Evolutionary conservation across 257 asterid species (phyloP), one percentile per base, ranked within the genome.

Genomic region (Salvia rosmarinus): DNA sequence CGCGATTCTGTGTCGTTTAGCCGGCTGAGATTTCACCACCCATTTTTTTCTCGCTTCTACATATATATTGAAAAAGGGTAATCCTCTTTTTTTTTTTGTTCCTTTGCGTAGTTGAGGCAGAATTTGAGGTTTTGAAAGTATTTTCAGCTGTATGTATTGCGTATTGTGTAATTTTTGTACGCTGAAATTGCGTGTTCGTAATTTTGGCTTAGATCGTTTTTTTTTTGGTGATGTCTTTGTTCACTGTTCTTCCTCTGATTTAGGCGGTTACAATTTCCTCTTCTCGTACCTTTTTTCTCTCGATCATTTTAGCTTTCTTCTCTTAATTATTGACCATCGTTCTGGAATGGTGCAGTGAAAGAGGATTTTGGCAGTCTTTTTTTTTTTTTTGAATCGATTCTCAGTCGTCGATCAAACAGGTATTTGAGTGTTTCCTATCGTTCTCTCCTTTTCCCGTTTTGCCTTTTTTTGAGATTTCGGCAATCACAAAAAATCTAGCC

Each of bases 1-100:
- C 70, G 74, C 56, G 56, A 46, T 65, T 68, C 54, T 65, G 75
- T 67, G 87, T 77, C 82, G 85, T 74, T 56, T 74, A 74, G 71
- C 73, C 66, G 60, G 71, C 84, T 73, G 73, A 73, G 83, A 73
- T 78, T 72, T 72, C 76, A 71, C 72, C 66, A 12, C 76, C 77
- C 65, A 44, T 67, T 74, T 49, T 34, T 50, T 49, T 64, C 60
- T 23, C 35, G 6, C 40, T 58, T 63, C 47, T 32, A 0, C 51
- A 1, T 35, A 25, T 25, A 50, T 51, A 34, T 32, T 67, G 21
- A 4, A 5, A 67, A 32, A 52, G 30, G 66, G 30, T 52, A 37
- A 28, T 23, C 46, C 62, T 30, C 23, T 70, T 9, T 28, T 14
- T 28, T 14, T 11, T 35, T 35, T 17, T 62, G 40, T 50, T 39